phyloP scores from a whole-genome alignment of 495 filamentous ascomycete species.

The Venustampulla echinocandica region DNA sequence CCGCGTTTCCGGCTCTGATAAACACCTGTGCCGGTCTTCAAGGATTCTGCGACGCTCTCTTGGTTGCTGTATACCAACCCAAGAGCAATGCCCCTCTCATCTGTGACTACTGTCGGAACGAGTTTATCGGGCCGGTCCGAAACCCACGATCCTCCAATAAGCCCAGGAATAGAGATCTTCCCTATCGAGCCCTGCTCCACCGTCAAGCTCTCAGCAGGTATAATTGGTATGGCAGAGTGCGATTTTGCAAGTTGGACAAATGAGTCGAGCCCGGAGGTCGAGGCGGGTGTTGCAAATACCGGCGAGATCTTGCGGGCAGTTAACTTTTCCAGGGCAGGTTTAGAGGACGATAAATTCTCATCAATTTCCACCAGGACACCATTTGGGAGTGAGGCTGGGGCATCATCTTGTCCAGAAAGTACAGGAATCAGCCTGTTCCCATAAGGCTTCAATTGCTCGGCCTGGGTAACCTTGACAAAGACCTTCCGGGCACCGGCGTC shows the following conservation, averaged over 20 bases:
- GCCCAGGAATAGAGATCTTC: conserved; percentile 55
- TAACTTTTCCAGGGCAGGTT: conserved; percentile 31
- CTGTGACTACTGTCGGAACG: conserved; percentile 77
- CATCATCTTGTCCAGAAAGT: conserved; percentile 32
- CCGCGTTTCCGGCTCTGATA: conserved; percentile 94
- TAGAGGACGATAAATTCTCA: conserved; percentile 23
- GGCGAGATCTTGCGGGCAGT: conserved; percentile 35
- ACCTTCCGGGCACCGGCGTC: conserved; percentile 83
- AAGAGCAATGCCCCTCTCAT: conserved; percentile 77
- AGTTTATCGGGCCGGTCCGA: conserved; percentile 82
- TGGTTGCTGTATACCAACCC: conserved; percentile 89
- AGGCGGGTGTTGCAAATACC: conserved; percentile 38
- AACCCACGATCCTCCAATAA: conserved; percentile 59
- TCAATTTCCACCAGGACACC: conserved; percentile 12
- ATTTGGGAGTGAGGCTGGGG: conserved; percentile 15
- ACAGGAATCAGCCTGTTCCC: conserved; percentile 48
- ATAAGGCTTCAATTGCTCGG: conserved; percentile 46
- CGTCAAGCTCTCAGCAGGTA: conserved; percentile 63
- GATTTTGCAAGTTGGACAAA: conserved; percentile 45
- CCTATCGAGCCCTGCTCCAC: conserved; percentile 42
- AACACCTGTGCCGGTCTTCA: conserved; percentile 82
- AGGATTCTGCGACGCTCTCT: conserved; percentile 78
- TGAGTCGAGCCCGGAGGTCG: conserved; percentile 37
- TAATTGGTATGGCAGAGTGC: conserved; percentile 61
- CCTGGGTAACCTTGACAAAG: conserved; percentile 65